phyloP scores from a whole-genome alignment of 306 rosid species.

The Sicyos edulis region DNA sequence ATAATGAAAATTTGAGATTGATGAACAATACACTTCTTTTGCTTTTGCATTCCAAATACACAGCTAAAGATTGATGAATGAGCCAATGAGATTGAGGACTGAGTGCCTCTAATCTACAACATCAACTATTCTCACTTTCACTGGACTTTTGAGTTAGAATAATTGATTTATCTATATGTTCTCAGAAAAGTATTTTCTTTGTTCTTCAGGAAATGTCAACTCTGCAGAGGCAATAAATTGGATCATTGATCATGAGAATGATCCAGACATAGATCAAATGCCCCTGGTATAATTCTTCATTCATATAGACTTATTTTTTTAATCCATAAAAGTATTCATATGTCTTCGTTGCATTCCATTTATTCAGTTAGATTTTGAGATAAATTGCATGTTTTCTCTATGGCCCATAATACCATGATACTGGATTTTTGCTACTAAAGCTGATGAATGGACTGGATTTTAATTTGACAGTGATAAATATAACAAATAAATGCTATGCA shows the following conservation, averaged over 20 bases:
- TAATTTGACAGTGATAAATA: not conserved
- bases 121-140: not conserved
- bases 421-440: not conserved
- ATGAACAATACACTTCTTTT: not conserved
- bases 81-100: not conserved
- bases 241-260: conserved; percentile 68
- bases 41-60: not conserved
- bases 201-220: conserved; percentile 49
- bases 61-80: conserved; percentile 10
- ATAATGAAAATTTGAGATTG: not conserved
- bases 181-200: conserved; percentile 11
- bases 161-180: not conserved
- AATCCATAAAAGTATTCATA: not conserved
- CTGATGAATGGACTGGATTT: not conserved
- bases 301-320: not conserved
- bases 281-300: conserved; percentile 47
- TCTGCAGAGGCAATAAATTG: conserved; percentile 58
- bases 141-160: not conserved
- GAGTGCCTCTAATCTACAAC: not conserved
- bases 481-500: conserved; percentile 18
- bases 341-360: not conserved
- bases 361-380: not conserved
- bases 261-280: conserved; percentile 55
- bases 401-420: not conserved
- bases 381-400: not conserved